Evolutionary conservation across 352 stramenopile species (phyloP), one percentile per base, ranked within the genome.

Genomic region (Phytophthora brassicae): DNA sequence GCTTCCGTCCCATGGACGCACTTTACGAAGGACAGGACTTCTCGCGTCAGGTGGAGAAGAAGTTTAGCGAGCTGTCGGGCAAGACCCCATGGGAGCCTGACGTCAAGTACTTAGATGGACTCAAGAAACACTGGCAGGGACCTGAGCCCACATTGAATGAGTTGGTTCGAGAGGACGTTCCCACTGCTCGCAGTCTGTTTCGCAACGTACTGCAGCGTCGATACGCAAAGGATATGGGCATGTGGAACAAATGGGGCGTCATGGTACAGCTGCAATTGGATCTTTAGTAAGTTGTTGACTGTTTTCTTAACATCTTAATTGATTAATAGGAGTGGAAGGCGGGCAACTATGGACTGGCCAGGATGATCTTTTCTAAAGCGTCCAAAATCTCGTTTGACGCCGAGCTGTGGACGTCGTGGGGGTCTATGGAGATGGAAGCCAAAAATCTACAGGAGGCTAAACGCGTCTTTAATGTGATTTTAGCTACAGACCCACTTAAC

Each of bases 161-260:
- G 49, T 66, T 95, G 22, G 88, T 95, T 57, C 83, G 84, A 42
- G 76, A 94, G 24, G 81, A 95, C 52, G 74, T 94, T 6, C 76
- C 79, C 6, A 66, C 78, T 7, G 86, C 86, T 35, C 74, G 86
- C 9, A 79, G 81, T 28, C 64, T 95, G 12, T 95, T 95, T 64
- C 81, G 84, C 13, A 89, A 88, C 44, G 79, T 91, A 50, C 67
- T 95, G 50, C 84, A 95, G 64, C 73, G 79, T 46, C 68, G 86
- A 29, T 95, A 95, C 66, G 62, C 72, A 6, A 81, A 85, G 19
- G 84, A 95, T 72, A 94, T 95, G 84, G 79, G 75, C 63, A 95
- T 95, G 86, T 95, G 86, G 86, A 95, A 95, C 75, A 95, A 95
- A 61, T 95, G 86, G 86, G 86, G 74, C 43, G 84, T 87, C 41